These are phyloP conservation scores for Phytophthora agathidicida DNA, from an alignment of 352 stramenopile species.

Conservation along the genomic window DNA sequence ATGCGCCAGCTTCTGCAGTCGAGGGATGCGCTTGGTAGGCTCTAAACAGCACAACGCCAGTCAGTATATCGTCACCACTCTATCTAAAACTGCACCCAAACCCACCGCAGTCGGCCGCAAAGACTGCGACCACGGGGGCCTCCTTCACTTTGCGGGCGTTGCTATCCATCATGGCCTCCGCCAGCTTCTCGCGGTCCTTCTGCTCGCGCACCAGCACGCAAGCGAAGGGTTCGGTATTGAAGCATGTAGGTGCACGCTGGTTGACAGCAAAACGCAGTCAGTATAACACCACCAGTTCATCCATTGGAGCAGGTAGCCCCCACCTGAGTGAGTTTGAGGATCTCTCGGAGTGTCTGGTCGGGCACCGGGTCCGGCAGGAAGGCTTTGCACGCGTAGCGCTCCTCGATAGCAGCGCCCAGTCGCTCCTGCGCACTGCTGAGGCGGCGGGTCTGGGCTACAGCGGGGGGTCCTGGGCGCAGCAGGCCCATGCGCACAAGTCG, in stretches of 20 bases:
- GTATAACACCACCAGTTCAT: neutral
- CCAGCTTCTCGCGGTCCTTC: conserved; percentile 69
- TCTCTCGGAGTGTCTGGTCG: conserved; percentile 61
- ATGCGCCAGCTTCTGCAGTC: conserved; percentile 71
- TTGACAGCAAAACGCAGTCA: neutral
- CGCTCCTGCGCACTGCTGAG: conserved; percentile 20
- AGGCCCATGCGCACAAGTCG: conserved; percentile 10
- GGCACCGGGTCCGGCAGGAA: conserved; percentile 54
- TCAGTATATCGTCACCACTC: neutral
- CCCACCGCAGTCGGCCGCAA: conserved; percentile 71
- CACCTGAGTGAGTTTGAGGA: conserved; percentile 72
- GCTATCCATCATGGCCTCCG: conserved; percentile 75
- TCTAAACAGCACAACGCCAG: conserved; percentile 38
- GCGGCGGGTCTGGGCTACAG: conserved; percentile 1
- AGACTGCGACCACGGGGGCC: conserved; percentile 80
- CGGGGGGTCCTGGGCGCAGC: neutral
- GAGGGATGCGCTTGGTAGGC: conserved; percentile 70
- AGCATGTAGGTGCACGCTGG: conserved; percentile 77
- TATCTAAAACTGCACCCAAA: conserved; percentile 5
- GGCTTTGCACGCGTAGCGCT: conserved; percentile 48
- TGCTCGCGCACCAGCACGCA: conserved; percentile 77
- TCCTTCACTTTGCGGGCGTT: conserved; percentile 81
- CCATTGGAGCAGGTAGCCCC: too few relatives aligned
- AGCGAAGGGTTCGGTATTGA: conserved; percentile 85
- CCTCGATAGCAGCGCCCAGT: conserved; percentile 26